Percentiles rank a stretch among this genome's conserved stretches.
Evolutionary conservation across 2,329 filamentous ascomycete species (phyloP).

Genomic region (Whalleya microplaca): DNA sequence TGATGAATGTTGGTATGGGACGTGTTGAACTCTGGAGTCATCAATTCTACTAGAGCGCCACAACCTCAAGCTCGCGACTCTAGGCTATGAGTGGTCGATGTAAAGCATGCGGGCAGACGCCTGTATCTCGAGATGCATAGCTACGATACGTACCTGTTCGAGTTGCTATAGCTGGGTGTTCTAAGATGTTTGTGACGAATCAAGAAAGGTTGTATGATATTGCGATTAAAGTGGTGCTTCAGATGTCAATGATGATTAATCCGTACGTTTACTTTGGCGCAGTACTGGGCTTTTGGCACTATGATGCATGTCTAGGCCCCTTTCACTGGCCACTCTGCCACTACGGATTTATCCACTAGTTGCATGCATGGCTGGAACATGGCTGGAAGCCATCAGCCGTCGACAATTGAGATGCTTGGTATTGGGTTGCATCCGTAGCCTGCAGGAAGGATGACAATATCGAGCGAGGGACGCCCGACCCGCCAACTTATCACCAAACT

Average conservation of each 20-base stretch:
- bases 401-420: too few relatives aligned
- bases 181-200: neutral
- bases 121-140: neutral
- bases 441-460: too few relatives aligned
- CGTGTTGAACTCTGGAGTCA: slow-evolving; percentile 18
- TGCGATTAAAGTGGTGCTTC: too few relatives aligned
- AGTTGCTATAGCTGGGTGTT: neutral
- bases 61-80: neutral
- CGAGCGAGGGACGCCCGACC: too few relatives aligned
- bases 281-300: too few relatives aligned
- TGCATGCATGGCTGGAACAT: too few relatives aligned
- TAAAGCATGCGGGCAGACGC: neutral
- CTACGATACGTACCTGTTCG: neutral
- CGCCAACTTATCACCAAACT: neutral
- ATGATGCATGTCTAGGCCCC: too few relatives aligned
- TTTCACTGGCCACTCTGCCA: neutral
- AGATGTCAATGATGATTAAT: too few relatives aligned
- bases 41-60: slow-evolving; percentile 14
- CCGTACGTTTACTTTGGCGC: too few relatives aligned
- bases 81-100: neutral
- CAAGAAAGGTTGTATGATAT: neutral
- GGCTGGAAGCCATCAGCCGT: too few relatives aligned
- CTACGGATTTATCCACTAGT: neutral
- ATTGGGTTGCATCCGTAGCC: too few relatives aligned
- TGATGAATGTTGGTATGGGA: slow-evolving; percentile 18